A percentile compares a stretch with the other conserved stretches of the same genome.
Conservation (phyloP, 768 basidiomycete genomes). For the Lyophyllum shimeji region DNA sequence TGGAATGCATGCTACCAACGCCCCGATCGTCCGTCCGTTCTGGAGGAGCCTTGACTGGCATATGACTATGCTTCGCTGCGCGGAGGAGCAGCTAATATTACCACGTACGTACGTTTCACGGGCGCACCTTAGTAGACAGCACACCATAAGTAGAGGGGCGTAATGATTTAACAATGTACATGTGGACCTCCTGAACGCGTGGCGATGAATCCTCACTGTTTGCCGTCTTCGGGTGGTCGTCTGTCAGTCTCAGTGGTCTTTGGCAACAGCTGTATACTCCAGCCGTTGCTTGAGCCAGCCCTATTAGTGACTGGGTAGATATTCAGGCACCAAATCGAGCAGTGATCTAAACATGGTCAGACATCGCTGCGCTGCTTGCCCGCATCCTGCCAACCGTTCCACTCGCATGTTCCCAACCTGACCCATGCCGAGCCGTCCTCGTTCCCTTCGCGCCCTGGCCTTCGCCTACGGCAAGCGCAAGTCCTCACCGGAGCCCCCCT, state of each 20-base stretch:
- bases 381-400: background rate
- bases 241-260: background rate
- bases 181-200: background rate
- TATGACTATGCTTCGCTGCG: background rate
- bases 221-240: background rate
- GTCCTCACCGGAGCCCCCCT: conserved; percentile 62
- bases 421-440: conserved; percentile 53
- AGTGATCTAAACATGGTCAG: conserved; percentile 18
- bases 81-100: background rate
- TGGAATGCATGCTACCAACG: background rate
- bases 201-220: background rate
- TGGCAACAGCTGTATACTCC: too few relatives aligned
- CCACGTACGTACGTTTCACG: background rate
- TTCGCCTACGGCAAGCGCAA: conserved; percentile 44
- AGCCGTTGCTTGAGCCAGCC: background rate
- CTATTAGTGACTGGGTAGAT: too few relatives aligned
- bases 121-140: background rate
- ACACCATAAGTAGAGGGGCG: background rate
- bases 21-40: background rate
- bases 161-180: background rate
- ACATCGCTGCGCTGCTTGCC: conserved; percentile 11
- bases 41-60: background rate
- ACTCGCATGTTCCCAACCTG: conserved; percentile 14
- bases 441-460: conserved; percentile 56
- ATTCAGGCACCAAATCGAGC: conserved; percentile 13